Evolutionary conservation across 768 basidiomycete species (phyloP).

Genomic region (Trametes gibbosa): DNA sequence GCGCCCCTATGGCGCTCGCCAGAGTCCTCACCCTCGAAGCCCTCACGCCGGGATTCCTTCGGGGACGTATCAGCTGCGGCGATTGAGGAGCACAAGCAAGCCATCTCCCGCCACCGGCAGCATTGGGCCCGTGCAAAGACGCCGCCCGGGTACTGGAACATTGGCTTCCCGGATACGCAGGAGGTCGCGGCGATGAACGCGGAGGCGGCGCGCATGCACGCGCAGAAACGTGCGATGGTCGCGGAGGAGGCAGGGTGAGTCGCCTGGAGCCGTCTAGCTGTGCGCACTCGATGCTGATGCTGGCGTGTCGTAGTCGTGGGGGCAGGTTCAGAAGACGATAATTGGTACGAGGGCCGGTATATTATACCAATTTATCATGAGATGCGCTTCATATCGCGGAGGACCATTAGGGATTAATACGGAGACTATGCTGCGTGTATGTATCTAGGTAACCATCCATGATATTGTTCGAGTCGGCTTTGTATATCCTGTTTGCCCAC

Average conservation of each 20-base stretch:
- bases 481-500: too few relatives aligned
- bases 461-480: too few relatives aligned
- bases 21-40: slow-evolving; percentile 21
- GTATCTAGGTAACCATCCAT: too few relatives aligned
- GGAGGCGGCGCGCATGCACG: slow-evolving; percentile 69
- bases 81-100: slow-evolving; percentile 56
- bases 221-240: slow-evolving; percentile 56
- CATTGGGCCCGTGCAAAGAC: slow-evolving; percentile 70
- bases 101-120: slow-evolving; percentile 70
- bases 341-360: not conserved
- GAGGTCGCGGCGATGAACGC: slow-evolving; percentile 74
- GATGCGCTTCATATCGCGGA: not conserved
- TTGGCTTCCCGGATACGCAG: slow-evolving; percentile 88
- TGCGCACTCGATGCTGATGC: not conserved
- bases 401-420: not conserved
- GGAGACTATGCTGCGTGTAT: too few relatives aligned
- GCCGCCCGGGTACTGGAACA: slow-evolving; percentile 87
- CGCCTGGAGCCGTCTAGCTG: too few relatives aligned
- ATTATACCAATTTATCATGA: not conserved
- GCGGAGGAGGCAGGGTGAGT: slow-evolving; percentile 58
- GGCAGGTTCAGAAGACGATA: not conserved
- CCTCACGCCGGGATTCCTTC: slow-evolving; percentile 2
- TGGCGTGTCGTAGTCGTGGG: not conserved
- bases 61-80: slow-evolving; percentile 27
- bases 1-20: slow-evolving; percentile 75